Evolutionary conservation across 192 early-diverging fungal genomes (phyloP).

Genomic region (Mycoemilia scoparia): DNA sequence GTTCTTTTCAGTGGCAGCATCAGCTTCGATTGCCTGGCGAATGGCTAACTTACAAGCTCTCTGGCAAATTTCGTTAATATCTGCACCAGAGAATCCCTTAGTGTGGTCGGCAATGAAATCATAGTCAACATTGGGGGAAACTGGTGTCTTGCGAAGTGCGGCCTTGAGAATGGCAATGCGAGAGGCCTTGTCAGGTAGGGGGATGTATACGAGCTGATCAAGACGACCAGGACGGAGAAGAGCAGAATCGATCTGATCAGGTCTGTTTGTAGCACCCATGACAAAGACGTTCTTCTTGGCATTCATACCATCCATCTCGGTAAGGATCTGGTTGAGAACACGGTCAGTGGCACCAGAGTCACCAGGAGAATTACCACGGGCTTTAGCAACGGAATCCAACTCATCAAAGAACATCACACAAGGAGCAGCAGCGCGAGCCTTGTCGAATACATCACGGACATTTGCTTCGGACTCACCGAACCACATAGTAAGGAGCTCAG

Average conservation of each 20-base stretch:
- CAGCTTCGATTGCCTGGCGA: constrained; percentile 84
- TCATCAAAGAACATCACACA: constrained; percentile 99
- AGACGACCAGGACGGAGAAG: constrained; percentile 95
- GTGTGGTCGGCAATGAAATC: constrained; percentile 72
- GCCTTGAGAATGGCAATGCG: constrained; percentile 70
- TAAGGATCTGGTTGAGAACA: constrained; percentile 96
- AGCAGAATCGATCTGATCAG: constrained; percentile 95
- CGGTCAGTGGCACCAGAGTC: constrained; percentile 91
- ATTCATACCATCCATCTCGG: constrained; percentile 99
- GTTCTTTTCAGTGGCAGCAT: constrained; percentile 60
- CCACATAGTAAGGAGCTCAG: constrained; percentile 98
- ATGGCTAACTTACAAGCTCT: constrained; percentile 94
- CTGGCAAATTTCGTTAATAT: constrained; percentile 97
- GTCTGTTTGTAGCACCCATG: constrained; percentile 97
- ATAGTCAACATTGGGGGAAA: constrained; percentile 63
- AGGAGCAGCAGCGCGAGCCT: constrained; percentile 90
- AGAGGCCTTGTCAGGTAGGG: constrained; percentile 75
- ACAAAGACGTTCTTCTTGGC: constrained; percentile 99
- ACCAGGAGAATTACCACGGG: constrained; percentile 60
- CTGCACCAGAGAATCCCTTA: constrained; percentile 92
- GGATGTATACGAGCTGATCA: constrained; percentile 97
- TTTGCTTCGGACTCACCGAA: constrained; percentile 99
- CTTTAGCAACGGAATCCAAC: constrained; percentile 93
- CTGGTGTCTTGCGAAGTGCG: constrained; percentile 85
- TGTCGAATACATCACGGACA: constrained; percentile 98